Conservation (phyloP, 139 green algal genomes). For the Pleodorina starrii region DNA sequence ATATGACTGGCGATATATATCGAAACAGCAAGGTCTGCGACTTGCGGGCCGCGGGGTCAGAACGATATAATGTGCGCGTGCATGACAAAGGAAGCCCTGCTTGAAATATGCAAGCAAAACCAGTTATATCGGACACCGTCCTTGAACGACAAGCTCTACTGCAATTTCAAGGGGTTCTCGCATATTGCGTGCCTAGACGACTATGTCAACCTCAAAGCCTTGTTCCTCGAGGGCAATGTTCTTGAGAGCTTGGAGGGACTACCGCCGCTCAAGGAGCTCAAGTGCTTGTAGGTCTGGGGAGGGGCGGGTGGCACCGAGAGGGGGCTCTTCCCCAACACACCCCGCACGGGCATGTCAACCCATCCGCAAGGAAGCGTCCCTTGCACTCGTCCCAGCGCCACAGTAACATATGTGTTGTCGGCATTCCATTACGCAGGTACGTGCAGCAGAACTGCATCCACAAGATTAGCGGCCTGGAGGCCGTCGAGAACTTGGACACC, state of each 20-base stretch:
- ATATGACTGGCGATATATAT: no score
- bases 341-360: no score
- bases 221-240: constrained; percentile 94
- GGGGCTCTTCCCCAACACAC: no score
- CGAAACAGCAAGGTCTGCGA: no score
- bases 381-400: no score
- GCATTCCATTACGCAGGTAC: constrained; percentile 82
- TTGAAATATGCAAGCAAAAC: constrained; percentile 82
- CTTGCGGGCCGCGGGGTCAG: constrained; percentile 7
- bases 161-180: constrained; percentile 89
- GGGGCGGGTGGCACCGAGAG: background rate
- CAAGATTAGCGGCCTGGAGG: constrained; percentile 60
- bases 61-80: constrained; percentile 18
- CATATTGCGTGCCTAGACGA: constrained; percentile 78
- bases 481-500: constrained; percentile 76
- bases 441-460: constrained; percentile 89
- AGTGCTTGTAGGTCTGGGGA: constrained; percentile 81
- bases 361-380: no score
- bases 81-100: constrained; percentile 77
- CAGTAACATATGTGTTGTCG: no score
- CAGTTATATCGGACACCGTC: constrained; percentile 83
- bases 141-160: constrained; percentile 93
- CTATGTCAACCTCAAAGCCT: constrained; percentile 83
- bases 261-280: constrained; percentile 79
- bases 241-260: constrained; percentile 84